A percentile compares a stretch with the other conserved stretches of the same genome.
These are phyloP conservation scores for Wickerhamiella vanderwaltii DNA, from an alignment of 805 yeast genomes.

Conservation along the genomic window DNA sequence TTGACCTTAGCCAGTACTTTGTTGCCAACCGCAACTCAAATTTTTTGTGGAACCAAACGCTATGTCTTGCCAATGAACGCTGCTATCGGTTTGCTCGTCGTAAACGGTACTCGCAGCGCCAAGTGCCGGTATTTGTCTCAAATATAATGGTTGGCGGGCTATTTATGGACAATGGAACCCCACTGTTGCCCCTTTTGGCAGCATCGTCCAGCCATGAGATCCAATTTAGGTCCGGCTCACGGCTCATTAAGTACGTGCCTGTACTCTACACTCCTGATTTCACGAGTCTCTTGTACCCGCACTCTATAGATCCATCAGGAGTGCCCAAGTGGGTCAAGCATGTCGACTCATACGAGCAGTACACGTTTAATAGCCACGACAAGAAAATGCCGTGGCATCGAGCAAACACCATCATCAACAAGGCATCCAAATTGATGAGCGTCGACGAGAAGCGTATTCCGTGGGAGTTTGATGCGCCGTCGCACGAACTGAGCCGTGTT, in stretches of 20 bases:
- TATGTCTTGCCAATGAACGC: slow-evolving; percentile 20
- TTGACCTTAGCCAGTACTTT: slow-evolving; percentile 14
- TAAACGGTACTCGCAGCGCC: slow-evolving; percentile 38
- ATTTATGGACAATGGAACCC: slow-evolving; percentile 33
- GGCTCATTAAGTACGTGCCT: slow-evolving; percentile 41
- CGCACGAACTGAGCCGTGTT: slow-evolving; percentile 1
- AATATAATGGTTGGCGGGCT: slow-evolving; percentile 53
- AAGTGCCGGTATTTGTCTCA: slow-evolving; percentile 40
- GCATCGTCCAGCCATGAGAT: slow-evolving; percentile 43
- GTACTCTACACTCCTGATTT: slow-evolving; percentile 41
- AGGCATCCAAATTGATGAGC: slow-evolving; percentile 18
- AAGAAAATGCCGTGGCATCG: slow-evolving; percentile 26
- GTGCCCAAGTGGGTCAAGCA: slow-evolving; percentile 34
- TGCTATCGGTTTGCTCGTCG: slow-evolving; percentile 53
- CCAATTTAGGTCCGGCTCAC: slow-evolving; percentile 15
- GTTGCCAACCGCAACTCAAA: slow-evolving; percentile 14
- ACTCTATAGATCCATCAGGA: slow-evolving; percentile 2
- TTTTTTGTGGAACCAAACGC: slow-evolving; percentile 16
- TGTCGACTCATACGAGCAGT: slow-evolving; percentile 40
- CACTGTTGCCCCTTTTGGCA: slow-evolving; percentile 47
- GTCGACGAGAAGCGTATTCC: slow-evolving; percentile 13
- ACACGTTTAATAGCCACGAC: slow-evolving; percentile 34
- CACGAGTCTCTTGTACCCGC: slow-evolving; percentile 27
- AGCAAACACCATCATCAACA: slow-evolving; percentile 21
- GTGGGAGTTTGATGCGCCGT: slow-evolving; percentile 20